Evolutionary conservation across 2,329 filamentous ascomycete species (phyloP).

Genomic region (Cladosporium sp.): DNA sequence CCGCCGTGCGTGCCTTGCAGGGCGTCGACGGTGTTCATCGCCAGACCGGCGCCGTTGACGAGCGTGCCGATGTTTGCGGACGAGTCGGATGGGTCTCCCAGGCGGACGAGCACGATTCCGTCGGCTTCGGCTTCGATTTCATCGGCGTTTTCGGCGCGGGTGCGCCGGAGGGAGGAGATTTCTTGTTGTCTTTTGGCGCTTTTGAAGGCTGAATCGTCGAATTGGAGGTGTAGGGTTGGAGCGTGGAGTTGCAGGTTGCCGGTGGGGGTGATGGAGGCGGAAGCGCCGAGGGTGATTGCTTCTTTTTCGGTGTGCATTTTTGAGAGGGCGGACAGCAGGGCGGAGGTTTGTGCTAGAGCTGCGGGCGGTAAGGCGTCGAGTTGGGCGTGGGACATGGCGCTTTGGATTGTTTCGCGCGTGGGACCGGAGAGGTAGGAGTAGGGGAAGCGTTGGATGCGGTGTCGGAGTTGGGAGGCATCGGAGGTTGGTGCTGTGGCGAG

Average conservation of each 20-base stretch:
- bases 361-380: constrained; percentile 44
- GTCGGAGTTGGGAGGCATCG: constrained; percentile 38
- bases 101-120: constrained; percentile 75
- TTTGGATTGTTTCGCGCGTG: constrained; percentile 34
- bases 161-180: constrained; percentile 55
- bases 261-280: constrained; percentile 41
- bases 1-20: constrained; percentile 61
- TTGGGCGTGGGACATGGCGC: constrained; percentile 48
- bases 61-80: constrained; percentile 69
- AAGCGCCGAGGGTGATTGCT: constrained; percentile 56
- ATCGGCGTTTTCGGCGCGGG: constrained; percentile 46
- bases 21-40: constrained; percentile 86
- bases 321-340: constrained; percentile 52
- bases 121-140: constrained; percentile 61
- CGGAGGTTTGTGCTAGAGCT: constrained; percentile 41
- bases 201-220: constrained; percentile 66
- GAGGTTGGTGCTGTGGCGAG: constrained; percentile 56
- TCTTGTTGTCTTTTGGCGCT: constrained; percentile 58
- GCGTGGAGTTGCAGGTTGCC: constrained; percentile 42
- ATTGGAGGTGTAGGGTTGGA: constrained; percentile 54
- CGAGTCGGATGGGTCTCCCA: constrained; percentile 36
- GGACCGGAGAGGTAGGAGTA: constrained; percentile 54
- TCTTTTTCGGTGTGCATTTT: constrained; percentile 60
- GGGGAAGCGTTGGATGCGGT: constrained; percentile 51
- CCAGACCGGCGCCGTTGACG: constrained; percentile 83